These are phyloP conservation scores for Trichoderma sp. DNA, from an alignment of 2,329 filamentous ascomycete species.

Conservation along the genomic window DNA sequence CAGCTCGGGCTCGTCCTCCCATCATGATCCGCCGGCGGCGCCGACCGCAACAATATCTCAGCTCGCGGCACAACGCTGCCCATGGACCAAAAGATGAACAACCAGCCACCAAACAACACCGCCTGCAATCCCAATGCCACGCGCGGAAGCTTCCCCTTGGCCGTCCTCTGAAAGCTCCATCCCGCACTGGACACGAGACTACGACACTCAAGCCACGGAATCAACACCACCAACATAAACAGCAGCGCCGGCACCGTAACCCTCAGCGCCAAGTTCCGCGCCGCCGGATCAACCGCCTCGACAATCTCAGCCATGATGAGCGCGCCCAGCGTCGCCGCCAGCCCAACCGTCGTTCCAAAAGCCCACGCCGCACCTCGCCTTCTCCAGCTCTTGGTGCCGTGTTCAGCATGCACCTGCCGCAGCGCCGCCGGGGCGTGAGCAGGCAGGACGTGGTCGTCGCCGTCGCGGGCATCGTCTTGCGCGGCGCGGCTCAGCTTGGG, in stretches of 20 bases:
- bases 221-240: conserved; percentile 68
- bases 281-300: conserved; percentile 65
- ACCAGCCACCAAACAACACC: conserved; percentile 63
- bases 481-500: conserved; percentile 63
- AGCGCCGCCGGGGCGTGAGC: conserved; percentile 59
- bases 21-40: conserved; percentile 4
- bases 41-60: conserved; percentile 17
- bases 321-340: conserved; percentile 75
- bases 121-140: conserved; percentile 64
- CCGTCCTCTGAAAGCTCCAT: conserved; percentile 58
- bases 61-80: conserved; percentile 58
- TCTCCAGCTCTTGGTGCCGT: conserved; percentile 51
- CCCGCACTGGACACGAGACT: conserved; percentile 57
- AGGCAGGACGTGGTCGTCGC: conserved; percentile 60
- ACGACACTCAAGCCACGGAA: conserved; percentile 77
- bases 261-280: conserved; percentile 64
- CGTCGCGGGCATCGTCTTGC: conserved; percentile 47
- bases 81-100: conserved; percentile 73
- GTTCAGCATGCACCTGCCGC: conserved; percentile 57
- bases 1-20: not conserved
- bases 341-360: conserved; percentile 73
- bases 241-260: conserved; percentile 69
- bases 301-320: conserved; percentile 82
- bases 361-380: conserved; percentile 57
- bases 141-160: conserved; percentile 54